Conservation (phyloP, 768 basidiomycete genomes). For the Tulasnella sp. region DNA sequence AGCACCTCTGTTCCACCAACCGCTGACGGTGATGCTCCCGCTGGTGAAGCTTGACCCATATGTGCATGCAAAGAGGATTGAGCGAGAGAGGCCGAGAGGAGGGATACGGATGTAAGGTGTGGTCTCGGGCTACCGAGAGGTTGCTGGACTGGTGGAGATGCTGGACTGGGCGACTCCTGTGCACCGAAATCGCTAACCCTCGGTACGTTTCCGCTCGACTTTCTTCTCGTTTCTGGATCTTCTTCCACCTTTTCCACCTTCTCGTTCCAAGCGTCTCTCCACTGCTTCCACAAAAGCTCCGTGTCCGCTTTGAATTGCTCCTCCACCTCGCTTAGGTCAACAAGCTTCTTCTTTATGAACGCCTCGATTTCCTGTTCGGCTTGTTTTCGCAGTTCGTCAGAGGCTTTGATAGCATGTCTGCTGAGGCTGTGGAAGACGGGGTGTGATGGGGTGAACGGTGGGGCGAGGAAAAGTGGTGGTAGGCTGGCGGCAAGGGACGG, state of each 20-base stretch:
- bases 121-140: constrained; percentile 1
- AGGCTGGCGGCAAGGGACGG: constrained; percentile 18
- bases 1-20: neutral
- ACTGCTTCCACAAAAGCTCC: constrained; percentile 24
- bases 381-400: constrained; percentile 22
- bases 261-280: constrained; percentile 16
- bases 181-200: constrained; percentile 12
- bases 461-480: constrained; percentile 26
- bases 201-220: neutral
- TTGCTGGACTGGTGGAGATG: neutral
- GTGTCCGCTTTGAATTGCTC: constrained; percentile 1
- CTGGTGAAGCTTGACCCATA: constrained; percentile 11
- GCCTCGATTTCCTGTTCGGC: constrained; percentile 18
- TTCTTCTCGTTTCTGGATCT: neutral
- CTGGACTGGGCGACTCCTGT: neutral
- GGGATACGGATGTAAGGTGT: neutral
- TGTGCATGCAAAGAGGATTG: constrained; percentile 22
- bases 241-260: constrained; percentile 5
- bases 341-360: constrained; percentile 15
- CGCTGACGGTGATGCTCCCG: neutral
- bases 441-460: constrained; percentile 26
- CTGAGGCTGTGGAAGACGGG: constrained; percentile 22
- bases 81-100: constrained; percentile 26
- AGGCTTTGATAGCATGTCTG: constrained; percentile 16
- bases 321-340: neutral